Conservation (phyloP, 1,284 basidiomycete genomes). For the Leccinum pallidistipes region DNA sequence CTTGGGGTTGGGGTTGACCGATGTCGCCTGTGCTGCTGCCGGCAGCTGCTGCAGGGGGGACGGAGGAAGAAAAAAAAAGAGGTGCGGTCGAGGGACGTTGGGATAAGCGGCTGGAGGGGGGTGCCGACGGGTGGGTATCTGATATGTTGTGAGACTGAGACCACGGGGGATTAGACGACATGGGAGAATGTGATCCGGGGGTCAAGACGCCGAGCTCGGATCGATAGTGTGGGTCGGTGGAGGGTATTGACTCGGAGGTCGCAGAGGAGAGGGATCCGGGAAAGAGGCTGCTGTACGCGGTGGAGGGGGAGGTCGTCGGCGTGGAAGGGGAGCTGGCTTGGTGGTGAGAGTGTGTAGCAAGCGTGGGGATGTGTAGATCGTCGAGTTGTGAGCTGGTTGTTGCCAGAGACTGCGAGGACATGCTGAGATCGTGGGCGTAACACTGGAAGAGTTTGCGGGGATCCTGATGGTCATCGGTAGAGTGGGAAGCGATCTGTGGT, state of each 20-base stretch:
- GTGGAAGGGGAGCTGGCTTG: slow-evolving; percentile 27
- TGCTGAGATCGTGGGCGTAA: slow-evolving; percentile 13
- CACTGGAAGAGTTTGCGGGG: slow-evolving; percentile 13
- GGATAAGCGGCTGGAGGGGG: neutral
- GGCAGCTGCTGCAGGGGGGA: neutral
- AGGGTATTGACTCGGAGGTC: slow-evolving; percentile 28
- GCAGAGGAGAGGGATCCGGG: slow-evolving; percentile 25
- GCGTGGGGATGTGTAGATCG: slow-evolving; percentile 9
- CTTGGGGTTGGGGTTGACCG: neutral
- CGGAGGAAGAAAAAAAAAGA: neutral
- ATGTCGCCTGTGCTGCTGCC: neutral
- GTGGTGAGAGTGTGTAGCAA: slow-evolving; percentile 7
- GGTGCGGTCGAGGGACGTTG: slow-evolving; percentile 19
- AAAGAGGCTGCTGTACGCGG: slow-evolving; percentile 21
- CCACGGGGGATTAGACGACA: slow-evolving; percentile 16
- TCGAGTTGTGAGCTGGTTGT: slow-evolving; percentile 11
- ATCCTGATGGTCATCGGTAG: slow-evolving; percentile 20
- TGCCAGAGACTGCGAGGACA: slow-evolving; percentile 24
- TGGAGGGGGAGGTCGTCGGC: slow-evolving; percentile 30
- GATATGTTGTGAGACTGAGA: slow-evolving; percentile 21
- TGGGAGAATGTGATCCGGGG: slow-evolving; percentile 13
- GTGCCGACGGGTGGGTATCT: slow-evolving; percentile 13
- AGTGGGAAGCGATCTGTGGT: neutral
- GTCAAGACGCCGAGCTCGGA: slow-evolving; percentile 22
- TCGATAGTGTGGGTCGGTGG: slow-evolving; percentile 10